Evolutionary conservation across 2,329 filamentous ascomycete species (phyloP), one percentile per base, ranked within the genome.

Genomic region (Fusarium miscanthi): DNA sequence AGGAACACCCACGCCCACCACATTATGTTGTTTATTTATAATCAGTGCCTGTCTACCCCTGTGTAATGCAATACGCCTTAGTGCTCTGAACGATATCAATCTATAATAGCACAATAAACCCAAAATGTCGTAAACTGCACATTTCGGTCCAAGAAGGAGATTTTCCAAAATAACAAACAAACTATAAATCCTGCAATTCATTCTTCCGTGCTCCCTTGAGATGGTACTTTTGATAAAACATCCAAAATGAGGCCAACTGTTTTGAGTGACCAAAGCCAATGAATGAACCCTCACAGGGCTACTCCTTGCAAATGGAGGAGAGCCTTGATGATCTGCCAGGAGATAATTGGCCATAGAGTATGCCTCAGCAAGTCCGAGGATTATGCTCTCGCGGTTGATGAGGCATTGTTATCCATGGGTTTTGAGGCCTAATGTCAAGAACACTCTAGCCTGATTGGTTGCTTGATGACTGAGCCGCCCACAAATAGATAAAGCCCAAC

Each of bases 401-500:
- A 54, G 49, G 57, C 54, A 52, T 45, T 40, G 33, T 38, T 35
- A 30, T 38, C 40, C 33, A 52, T 25, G 21, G 27, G 31, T 13
- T 57, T 58, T 41, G 58, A 38, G 43, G 58, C 64, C 49, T 58
- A 62, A 42, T 40, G 37, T 41, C 35, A 21, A 25, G 38, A 35
- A 38, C 33, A 30, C 23, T 31, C 45, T 48, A 37, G 49, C 27
- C 12, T 63, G 69, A 72, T 72, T 72, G 69, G 69, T 16, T 49
- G 10, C n/a, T n/a, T 38, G 23, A 38, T 42, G 37, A 35, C 33
- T 41, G 17, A 17, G 45, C 43, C 38, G 23, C 53, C 67, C 56
- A 66, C 67, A 63, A 68, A 67, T 61, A 63, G 42, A 69, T 72
- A 72, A 69, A 56, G 52, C 51, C 63, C 48, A 59, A 67, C 42